These are phyloP conservation scores for Scalesia atractyloides DNA, from an alignment of 129 eudicot species.

Conservation along the genomic window DNA sequence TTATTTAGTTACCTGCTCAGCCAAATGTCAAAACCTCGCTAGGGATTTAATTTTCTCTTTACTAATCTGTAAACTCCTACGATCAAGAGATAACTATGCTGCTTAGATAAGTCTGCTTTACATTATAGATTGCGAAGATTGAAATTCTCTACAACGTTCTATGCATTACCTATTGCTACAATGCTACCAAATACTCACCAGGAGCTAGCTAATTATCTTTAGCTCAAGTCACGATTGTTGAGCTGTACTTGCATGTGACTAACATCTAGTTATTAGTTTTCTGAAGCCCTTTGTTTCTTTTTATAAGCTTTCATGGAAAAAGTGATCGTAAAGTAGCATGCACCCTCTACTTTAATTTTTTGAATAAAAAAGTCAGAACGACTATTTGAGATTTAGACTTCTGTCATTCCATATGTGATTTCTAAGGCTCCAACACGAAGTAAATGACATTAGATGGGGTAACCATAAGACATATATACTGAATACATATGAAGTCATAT, in stretches of 20 bases:
- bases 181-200: background rate
- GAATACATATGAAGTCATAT: background rate
- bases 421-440: slow-evolving; percentile 12
- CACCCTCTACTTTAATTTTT: background rate
- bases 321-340: background rate
- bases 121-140: background rate
- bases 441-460: background rate
- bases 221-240: background rate
- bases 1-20: background rate
- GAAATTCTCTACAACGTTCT: background rate
- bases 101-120: background rate
- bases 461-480: background rate
- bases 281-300: background rate
- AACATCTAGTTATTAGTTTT: background rate
- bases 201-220: background rate
- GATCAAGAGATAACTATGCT: background rate
- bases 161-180: background rate
- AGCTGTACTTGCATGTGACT: background rate
- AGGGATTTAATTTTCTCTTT: background rate
- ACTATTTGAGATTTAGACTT: background rate
- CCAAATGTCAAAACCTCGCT: background rate
- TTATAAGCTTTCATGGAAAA: background rate
- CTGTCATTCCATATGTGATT: background rate
- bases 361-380: background rate
- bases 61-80: background rate